Evolutionary conservation across 306 rosid genomes (phyloP), one percentile per base, ranked within the genome.

Genomic region (Potentilla sterilis): DNA sequence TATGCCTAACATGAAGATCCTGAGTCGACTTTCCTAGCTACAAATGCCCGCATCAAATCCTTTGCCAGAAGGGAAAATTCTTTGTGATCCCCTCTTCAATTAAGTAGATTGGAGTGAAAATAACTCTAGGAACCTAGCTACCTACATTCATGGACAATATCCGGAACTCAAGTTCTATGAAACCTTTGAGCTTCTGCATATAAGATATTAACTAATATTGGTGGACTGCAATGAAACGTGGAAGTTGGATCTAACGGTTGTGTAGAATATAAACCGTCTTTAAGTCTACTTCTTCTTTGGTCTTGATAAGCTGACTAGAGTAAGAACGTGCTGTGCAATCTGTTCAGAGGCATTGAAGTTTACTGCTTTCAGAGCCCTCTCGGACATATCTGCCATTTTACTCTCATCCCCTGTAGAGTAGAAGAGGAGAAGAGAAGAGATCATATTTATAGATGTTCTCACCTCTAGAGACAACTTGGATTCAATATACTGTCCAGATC

Each of bases 291-390:
- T 62, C 54, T 49, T 47, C 67, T 80, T 80, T 40, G 73, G 24
- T 32, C 77, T 80, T 67, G 86, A 78, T 24, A 42, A 46, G 73
- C 81, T 75, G 62, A 88, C 81, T 12, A 91, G 82, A 48, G 87
- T 85, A 41, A 88, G 78, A 80, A 91, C 77, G 64, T 83, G 95
- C 22, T 83, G 85, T 18, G 80, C 90, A 77, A 91, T 91, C 79
- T 85, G 87, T 11, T 79, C 78, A 16, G 91, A 79, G 82, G 95
- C 95, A 75, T 88, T 81, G 43, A 80, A 86, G 24, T 85, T 86
- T 73, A 93, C 90, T 72, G 87, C 82, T 81, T 85, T 86, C 49
- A 89, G 78, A 67, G 95, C 91, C 89, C 93, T 91, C 80, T 85
- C 93, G 22, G 91, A 86, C 95, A 89, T 84, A 46, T 85, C 95